Base-by-base conservation (phyloP, 164 flowering plant genomes). In the Stephania cephalantha region DNA sequence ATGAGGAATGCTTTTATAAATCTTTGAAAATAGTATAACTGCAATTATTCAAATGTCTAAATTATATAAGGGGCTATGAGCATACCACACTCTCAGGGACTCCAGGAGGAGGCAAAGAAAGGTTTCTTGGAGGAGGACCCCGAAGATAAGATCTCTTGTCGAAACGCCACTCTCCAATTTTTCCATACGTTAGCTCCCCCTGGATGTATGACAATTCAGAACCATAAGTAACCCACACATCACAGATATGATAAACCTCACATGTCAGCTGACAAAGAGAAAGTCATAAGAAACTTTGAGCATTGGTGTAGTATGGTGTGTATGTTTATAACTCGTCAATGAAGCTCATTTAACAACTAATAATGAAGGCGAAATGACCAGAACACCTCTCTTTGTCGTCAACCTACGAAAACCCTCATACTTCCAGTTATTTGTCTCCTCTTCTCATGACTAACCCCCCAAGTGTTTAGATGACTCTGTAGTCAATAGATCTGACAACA, bases 51-150 rank as follows among this genome's bases (percentile, higher is more conserved):
- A 58, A 58, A n/a, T 58, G 20, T 5, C 17, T 58, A 58, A n/a
- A 58, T 58, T 15, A 18, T 58, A 58, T 0, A 58, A 58, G 64
- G 22, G 64, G 20, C 64, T 15, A 22, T 50, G 70, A n/a, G 75
- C 93, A 75, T 91, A 96, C 99, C 97, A 96, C 98, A 87, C 95
- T 96, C 85, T 96, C 97, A 71, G 98, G 99, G 77, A 94, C 99
- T 31, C 94, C 91, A 5, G 90, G 91, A 78, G 99, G 99, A 11
- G 99, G 99, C 83, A 96, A 46, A 0, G 97, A n/a, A 3, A 88
- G 85, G 77, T 96, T 91, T 78, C 72, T 88, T 9, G 97, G 94
- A 7, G 92, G 93, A 75, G 95, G 92, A 63, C 87, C 87, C 55
- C 80, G 79, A 29, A 86, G 82, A 81, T 84, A 81, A 52, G 97